A percentile compares a stretch with the other conserved stretches of the same genome.
Conservation (phyloP, 2,329 filamentous ascomycete genomes). For the Chrysoporthe austroafricana region DNA sequence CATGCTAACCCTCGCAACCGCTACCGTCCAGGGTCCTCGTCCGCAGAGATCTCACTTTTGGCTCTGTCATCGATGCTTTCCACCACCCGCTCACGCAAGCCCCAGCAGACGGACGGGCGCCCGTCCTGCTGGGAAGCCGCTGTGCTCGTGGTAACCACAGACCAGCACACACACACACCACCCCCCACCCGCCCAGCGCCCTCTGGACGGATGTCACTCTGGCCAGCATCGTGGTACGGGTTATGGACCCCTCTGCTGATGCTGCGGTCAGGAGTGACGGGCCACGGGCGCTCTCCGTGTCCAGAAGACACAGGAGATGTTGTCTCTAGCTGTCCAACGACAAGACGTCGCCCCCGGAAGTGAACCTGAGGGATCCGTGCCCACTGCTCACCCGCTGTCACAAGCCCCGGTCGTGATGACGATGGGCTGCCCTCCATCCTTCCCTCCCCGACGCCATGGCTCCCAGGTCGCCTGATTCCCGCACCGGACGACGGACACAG, state of each 20-base stretch:
- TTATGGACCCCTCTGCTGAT: too few relatives aligned
- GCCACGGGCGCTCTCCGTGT: too few relatives aligned
- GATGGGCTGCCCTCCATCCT: neutral
- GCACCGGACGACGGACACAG: neutral
- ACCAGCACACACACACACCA: too few relatives aligned
- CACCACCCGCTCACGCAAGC: neutral
- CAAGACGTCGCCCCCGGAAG: neutral
- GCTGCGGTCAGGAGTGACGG: too few relatives aligned
- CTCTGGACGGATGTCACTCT: too few relatives aligned
- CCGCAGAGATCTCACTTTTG: slow-evolving; percentile 27
- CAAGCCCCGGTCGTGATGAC: neutral
- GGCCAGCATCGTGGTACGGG: too few relatives aligned
- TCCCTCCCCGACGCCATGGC: neutral
- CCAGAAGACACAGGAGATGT: too few relatives aligned
- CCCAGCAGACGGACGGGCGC: neutral
- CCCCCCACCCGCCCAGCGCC: too few relatives aligned
- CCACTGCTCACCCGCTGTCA: too few relatives aligned
- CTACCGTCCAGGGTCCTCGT: neutral
- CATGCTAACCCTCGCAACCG: neutral
- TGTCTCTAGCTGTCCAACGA: too few relatives aligned
- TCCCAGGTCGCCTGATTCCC: neutral
- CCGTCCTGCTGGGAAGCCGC: too few relatives aligned
- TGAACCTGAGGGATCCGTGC: neutral
- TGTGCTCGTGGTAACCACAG: too few relatives aligned
- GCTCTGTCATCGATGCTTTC: slow-evolving; percentile 26